phyloP scores from a whole-genome alignment of 371 early-diverging fungal genomes.

The Apophysomyces elegans region DNA sequence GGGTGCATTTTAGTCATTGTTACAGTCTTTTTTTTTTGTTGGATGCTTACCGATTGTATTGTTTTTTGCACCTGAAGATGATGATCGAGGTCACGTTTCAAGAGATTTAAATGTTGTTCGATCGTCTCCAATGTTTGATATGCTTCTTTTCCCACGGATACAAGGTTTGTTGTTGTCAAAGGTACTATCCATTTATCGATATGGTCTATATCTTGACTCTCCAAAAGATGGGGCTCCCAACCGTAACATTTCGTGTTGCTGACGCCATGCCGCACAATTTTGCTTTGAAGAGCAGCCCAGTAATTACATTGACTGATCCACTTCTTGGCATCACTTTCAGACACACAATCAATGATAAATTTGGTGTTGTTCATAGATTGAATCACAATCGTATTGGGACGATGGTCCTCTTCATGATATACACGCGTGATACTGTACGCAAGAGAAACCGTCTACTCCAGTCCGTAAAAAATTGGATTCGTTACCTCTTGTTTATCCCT shows the following conservation, averaged over 20 bases:
- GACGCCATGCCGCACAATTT: conserved; percentile 14
- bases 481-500: too few relatives aligned
- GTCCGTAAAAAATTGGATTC: neutral
- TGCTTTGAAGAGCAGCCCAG: conserved; percentile 19
- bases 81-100: conserved; percentile 13
- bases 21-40: too few relatives aligned
- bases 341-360: conserved; percentile 14
- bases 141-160: neutral
- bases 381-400: conserved; percentile 1
- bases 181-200: conserved; percentile 16
- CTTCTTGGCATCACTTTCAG: conserved; percentile 1
- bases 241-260: conserved; percentile 13
- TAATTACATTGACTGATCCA: conserved; percentile 17
- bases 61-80: conserved; percentile 8
- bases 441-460: neutral
- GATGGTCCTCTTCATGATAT: neutral
- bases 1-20: neutral
- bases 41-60: neutral
- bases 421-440: neutral
- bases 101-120: neutral
- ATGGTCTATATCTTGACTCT: neutral
- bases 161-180: neutral
- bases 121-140: conserved; percentile 9
- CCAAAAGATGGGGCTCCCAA: conserved; percentile 13
- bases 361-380: conserved; percentile 9